A percentile compares a stretch with the other conserved stretches of the same genome.
phyloP scores from a whole-genome alignment of 2,329 filamentous ascomycete genomes.

The Peltaster fructicola region DNA sequence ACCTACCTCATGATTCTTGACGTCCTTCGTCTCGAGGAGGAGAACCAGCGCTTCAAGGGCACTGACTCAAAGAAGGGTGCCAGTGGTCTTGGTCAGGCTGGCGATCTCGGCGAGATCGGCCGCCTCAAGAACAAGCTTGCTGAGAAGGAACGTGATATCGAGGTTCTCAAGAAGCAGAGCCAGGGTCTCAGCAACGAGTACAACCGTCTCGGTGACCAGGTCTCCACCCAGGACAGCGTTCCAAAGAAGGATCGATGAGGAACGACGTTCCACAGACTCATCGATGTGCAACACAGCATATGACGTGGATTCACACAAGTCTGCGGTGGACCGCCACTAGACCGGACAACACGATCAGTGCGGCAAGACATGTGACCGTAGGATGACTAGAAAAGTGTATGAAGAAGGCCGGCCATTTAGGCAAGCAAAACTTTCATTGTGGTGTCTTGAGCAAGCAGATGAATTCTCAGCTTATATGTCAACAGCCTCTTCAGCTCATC shows the following conservation, averaged over 20 bases:
- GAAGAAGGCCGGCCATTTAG: too few species aligned
- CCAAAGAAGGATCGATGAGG: slow-evolving; percentile 33
- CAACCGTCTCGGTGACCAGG: slow-evolving; percentile 67
- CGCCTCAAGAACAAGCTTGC: slow-evolving; percentile 47
- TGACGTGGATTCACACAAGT: too few species aligned
- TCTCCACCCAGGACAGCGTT: slow-evolving; percentile 37
- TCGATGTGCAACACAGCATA: too few species aligned
- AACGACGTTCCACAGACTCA: slow-evolving; percentile 1
- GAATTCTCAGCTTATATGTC: too few species aligned
- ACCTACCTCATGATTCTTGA: slow-evolving; percentile 97
- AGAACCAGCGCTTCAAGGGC: slow-evolving; percentile 67
- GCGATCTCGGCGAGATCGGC: slow-evolving; percentile 58
- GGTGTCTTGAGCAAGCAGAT: too few species aligned
- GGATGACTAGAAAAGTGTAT: too few species aligned
- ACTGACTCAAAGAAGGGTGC: slow-evolving; percentile 40
- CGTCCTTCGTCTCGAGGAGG: slow-evolving; percentile 78
- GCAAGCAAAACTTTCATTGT: too few species aligned
- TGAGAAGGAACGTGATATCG: slow-evolving; percentile 66
- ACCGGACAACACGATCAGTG: too few species aligned
- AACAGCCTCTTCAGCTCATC: too few species aligned
- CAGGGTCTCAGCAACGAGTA: slow-evolving; percentile 73
- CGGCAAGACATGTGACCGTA: too few species aligned
- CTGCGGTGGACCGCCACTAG: too few species aligned
- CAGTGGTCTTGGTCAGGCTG: slow-evolving; percentile 55
- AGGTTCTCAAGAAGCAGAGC: slow-evolving; percentile 82